Evolutionary conservation across 2,329 filamentous ascomycete genomes (phyloP).

Genomic region (Stachybotrys chlorohalonatus): DNA sequence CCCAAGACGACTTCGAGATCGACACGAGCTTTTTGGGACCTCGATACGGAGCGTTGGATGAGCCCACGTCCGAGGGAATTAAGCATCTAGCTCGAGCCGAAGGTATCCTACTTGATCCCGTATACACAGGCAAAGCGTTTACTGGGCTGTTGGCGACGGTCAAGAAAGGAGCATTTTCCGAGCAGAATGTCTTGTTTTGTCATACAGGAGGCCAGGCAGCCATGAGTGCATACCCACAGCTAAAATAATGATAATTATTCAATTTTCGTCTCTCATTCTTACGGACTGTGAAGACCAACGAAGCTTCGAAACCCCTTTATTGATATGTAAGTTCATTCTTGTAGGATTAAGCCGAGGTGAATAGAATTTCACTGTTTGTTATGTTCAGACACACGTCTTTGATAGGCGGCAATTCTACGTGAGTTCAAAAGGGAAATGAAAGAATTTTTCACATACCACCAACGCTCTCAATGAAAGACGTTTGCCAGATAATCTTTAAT

Average conservation of each 20-base stretch:
- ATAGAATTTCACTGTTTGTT: no score
- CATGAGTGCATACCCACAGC: conserved; percentile 3
- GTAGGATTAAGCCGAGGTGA: no score
- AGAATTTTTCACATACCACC: no score
- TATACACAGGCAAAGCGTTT: conserved; percentile 8
- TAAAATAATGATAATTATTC: neutral
- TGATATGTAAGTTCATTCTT: no score
- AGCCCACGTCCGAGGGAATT: conserved; percentile 2
- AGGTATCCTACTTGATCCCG: conserved; percentile 2
- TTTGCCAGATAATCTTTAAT: no score
- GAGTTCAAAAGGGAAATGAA: no score
- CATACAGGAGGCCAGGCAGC: conserved; percentile 8
- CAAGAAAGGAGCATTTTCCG: conserved; percentile 1
- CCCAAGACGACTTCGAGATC: conserved; percentile 6
- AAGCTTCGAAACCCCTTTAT: no score
- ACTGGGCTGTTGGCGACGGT: conserved; percentile 4
- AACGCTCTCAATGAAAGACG: no score
- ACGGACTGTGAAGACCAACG: no score
- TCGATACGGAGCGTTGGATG: conserved; percentile 4
- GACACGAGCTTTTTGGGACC: conserved; percentile 2
- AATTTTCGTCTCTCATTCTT: no score
- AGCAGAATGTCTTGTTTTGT: conserved; percentile 4
- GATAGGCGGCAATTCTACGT: no score
- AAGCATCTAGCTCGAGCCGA: conserved; percentile 4
- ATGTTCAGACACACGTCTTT: no score